A percentile compares a stretch with the other conserved stretches of the same genome.
Evolutionary conservation across 345 rosid genomes (phyloP).

Genomic region (Pseudoturritis turrita): DNA sequence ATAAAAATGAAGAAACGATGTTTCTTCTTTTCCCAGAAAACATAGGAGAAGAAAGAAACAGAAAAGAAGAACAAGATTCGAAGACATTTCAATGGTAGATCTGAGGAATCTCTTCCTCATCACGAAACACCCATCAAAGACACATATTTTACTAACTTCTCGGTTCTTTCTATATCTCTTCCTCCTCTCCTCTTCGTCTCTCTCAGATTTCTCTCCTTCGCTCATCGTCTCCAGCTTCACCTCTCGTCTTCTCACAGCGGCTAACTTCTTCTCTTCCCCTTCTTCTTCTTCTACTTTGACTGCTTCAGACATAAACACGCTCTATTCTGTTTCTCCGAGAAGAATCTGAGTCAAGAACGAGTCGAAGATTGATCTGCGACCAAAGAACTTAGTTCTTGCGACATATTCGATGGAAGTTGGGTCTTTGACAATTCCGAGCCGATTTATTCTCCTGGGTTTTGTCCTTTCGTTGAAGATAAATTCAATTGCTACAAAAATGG

Average conservation of each 20-base stretch:
- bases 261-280: slow-evolving; percentile 43
- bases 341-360: slow-evolving; percentile 43
- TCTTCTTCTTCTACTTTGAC: slow-evolving; percentile 16
- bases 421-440: slow-evolving; percentile 45
- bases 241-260: slow-evolving; percentile 46
- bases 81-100: slow-evolving; percentile 23
- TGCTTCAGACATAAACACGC: slow-evolving; percentile 34
- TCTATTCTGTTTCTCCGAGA: slow-evolving; percentile 35
- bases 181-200: slow-evolving; percentile 39
- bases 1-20: too few species aligned
- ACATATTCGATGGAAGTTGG: slow-evolving; percentile 62
- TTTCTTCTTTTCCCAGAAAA: background rate
- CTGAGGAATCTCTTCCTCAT: slow-evolving; percentile 18
- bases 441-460: slow-evolving; percentile 50
- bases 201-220: slow-evolving; percentile 38
- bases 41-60: too few species aligned
- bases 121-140: slow-evolving; percentile 30
- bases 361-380: background rate
- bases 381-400: slow-evolving; percentile 46
- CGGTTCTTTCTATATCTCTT: slow-evolving; percentile 44
- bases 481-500: slow-evolving; percentile 69
- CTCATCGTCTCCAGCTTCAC: slow-evolving; percentile 38
- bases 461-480: slow-evolving; percentile 51
- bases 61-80: background rate
- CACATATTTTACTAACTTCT: slow-evolving; percentile 35